These are phyloP conservation scores for Aspergillus neotritici DNA, from an alignment of 2,329 filamentous ascomycete species.

Conservation along the genomic window DNA sequence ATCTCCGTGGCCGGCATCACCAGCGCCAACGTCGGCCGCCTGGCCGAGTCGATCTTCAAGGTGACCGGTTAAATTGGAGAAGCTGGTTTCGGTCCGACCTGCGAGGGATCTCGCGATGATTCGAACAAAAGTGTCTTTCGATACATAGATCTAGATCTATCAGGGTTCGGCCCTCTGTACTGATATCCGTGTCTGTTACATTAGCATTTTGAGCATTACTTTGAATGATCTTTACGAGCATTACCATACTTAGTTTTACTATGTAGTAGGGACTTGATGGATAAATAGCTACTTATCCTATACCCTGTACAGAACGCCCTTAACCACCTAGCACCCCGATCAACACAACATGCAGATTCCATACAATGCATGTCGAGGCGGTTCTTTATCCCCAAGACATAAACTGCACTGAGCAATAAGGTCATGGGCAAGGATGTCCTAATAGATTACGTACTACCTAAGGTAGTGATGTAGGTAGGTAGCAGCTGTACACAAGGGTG, in stretches of 20 bases:
- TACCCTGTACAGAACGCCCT: no score
- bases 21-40: conserved; percentile 45
- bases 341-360: no score
- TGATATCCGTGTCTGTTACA: conserved; percentile 20
- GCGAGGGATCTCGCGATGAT: no score
- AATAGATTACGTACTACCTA: no score
- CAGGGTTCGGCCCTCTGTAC: conserved; percentile 12
- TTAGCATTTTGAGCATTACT: conserved; percentile 16
- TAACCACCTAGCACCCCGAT: no score
- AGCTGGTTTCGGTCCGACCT: neutral
- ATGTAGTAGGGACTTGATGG: neutral
- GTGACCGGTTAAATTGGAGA: conserved; percentile 40
- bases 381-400: no score
- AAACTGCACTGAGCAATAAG: no score
- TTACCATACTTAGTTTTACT: neutral
- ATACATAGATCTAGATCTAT: conserved; percentile 13
- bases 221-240: conserved; percentile 1
- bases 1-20: conserved; percentile 49
- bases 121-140: conserved; percentile 2
- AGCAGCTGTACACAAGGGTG: no score
- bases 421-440: no score
- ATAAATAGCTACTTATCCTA: neutral
- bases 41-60: conserved; percentile 48
- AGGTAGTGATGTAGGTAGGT: no score
- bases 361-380: no score